Evolutionary conservation across 2,329 filamentous ascomycete genomes (phyloP).

Genomic region (Didymella keratinophila): DNA sequence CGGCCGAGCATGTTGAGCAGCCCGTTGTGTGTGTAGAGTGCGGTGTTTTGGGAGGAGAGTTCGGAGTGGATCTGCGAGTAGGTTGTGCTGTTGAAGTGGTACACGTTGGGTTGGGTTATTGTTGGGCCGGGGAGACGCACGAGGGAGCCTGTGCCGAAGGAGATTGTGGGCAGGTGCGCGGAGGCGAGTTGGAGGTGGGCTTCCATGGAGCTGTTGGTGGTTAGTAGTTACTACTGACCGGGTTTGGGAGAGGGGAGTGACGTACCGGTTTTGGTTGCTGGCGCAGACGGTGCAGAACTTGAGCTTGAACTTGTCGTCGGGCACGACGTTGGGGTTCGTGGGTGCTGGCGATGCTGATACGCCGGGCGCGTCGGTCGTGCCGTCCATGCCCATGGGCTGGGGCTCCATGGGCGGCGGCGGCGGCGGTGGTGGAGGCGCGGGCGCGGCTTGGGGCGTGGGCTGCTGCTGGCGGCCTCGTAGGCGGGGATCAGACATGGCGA

Average conservation of each 20-base stretch:
- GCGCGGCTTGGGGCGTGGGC: constrained; percentile 41
- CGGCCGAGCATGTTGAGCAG: constrained; percentile 94
- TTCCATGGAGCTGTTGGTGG: constrained; percentile 81
- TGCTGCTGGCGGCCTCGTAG: constrained; percentile 55
- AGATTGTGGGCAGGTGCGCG: constrained; percentile 90
- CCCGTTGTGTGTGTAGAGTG: constrained; percentile 89
- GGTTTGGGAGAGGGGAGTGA: background rate
- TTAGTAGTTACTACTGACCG: constrained; percentile 24
- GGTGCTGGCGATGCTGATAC: constrained; percentile 17
- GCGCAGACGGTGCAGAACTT: constrained; percentile 99
- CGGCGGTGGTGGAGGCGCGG: constrained; percentile 62
- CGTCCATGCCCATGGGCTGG: constrained; percentile 44
- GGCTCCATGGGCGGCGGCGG: constrained; percentile 49
- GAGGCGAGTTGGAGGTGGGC: constrained; percentile 92
- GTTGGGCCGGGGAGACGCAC: constrained; percentile 91
- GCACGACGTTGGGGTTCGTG: constrained; percentile 35
- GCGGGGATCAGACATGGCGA: constrained; percentile 57
- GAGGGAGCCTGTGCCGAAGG: constrained; percentile 93
- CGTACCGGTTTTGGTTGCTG: constrained; percentile 93
- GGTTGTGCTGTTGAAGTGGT: constrained; percentile 96
- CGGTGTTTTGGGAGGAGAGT: constrained; percentile 81
- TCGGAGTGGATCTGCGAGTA: constrained; percentile 96
- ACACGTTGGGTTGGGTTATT: constrained; percentile 94
- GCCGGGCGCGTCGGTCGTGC: constrained; percentile 36
- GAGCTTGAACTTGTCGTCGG: constrained; percentile 75